Conservation (phyloP, 257 asterid species). For the Verbascum thapsus region DNA sequence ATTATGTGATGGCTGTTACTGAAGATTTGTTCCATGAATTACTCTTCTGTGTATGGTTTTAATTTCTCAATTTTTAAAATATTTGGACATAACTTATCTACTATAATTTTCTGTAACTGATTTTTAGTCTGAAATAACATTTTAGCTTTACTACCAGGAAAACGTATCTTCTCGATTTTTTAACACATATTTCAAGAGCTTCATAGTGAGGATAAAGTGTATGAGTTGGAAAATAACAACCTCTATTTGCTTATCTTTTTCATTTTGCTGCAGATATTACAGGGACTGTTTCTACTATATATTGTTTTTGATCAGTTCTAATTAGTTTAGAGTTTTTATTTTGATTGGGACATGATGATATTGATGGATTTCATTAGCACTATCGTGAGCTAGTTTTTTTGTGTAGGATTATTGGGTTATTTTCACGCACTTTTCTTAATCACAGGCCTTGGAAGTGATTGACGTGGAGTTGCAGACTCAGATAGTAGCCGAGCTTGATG, state of each 20-base stretch:
- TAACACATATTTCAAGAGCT: background rate
- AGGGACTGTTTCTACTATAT: too few species aligned
- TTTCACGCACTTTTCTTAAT: slow-evolving; percentile 11
- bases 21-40: background rate
- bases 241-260: background rate
- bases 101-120: background rate
- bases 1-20: background rate
- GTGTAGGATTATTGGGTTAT: background rate
- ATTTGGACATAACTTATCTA: background rate
- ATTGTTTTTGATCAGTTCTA: too few species aligned
- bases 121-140: background rate
- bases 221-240: background rate
- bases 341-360: too few species aligned
- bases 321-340: too few species aligned
- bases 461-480: slow-evolving; percentile 61
- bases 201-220: background rate
- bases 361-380: too few species aligned
- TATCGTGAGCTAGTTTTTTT: too few species aligned
- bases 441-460: slow-evolving; percentile 90
- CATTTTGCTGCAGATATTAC: too few species aligned
- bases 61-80: background rate
- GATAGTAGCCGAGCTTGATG: slow-evolving; percentile 81
- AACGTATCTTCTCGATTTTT: background rate
- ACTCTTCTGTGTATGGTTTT: background rate
- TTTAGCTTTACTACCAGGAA: background rate